Evolutionary conservation across 345 rosid genomes (phyloP).

Genomic region (Brassica nigra): DNA sequence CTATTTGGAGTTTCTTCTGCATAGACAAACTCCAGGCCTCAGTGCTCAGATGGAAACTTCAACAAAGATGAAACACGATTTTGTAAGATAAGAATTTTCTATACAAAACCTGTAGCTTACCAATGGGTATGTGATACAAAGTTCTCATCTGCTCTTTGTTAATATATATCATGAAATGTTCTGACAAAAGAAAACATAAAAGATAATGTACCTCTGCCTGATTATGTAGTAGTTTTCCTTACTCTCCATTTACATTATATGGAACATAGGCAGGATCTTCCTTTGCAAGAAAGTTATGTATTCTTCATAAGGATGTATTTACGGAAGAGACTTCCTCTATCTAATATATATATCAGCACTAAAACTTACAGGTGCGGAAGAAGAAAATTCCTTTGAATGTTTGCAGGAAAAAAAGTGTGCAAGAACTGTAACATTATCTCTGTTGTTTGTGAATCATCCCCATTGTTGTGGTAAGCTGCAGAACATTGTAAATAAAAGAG

Average conservation of each 20-base stretch:
- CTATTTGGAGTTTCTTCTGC: no score
- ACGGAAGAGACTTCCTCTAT: conserved; percentile 86
- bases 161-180: no score
- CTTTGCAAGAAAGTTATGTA: conserved; percentile 61
- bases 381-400: no score
- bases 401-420: neutral
- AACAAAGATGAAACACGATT: no score
- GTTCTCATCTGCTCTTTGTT: neutral
- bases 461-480: neutral
- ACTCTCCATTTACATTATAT: no score
- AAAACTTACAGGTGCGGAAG: no score
- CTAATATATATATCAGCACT: conserved; percentile 39
- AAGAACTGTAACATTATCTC: neutral
- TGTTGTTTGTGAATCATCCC: neutral
- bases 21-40: no score
- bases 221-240: neutral
- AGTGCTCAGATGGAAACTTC: no score
- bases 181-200: no score
- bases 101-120: no score
- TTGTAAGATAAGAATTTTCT: no score
- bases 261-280: conserved; percentile 68
- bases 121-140: neutral
- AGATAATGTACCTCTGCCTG: no score
- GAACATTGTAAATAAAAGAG: neutral
- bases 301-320: conserved; percentile 64